Evolutionary conservation across 2,329 filamentous ascomycete species (phyloP), one percentile per base, ranked within the genome.

Genomic region (Fusarium palustre): DNA sequence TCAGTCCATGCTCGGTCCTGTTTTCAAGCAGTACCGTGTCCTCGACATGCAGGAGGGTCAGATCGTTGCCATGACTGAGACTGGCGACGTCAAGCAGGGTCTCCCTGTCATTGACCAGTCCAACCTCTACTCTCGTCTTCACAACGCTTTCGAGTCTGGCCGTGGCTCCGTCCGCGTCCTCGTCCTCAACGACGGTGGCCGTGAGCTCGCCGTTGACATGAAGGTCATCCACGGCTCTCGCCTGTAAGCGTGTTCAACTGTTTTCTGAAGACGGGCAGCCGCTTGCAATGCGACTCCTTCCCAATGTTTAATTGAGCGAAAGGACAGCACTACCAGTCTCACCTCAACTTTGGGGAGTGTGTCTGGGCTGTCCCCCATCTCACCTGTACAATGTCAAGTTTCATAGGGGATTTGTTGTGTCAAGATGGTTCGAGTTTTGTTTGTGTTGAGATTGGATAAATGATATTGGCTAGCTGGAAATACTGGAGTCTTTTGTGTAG

Each of bases 21-120:
- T 98, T 86, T 97, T 98, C 93, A 98, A 98, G 93, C 96, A 98
- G 89, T 99, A 99, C 91, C 94, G 96, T 79, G 95, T 99, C 80
- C 91, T 99, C 69, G 96, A 99, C 87, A 91, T 99, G 75, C 91
- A 94, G 82, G 92, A 97, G 74, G 94, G 88, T 76, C 76, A 90
- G 77, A 83, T 99, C 79, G 93, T 97, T 74, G 94, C 94, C 87
- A 98, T 99, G 94, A 99, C 96, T 80, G 96, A 99, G 91, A 93
- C 91, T 72, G 94, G 96, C 77, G 95, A 99, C 81, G 94, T 99
- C 87, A 98, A 98, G 92, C 94, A 97, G 85, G 90, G 88, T 76
- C 88, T 99, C 64, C 89, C 92, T 63, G 93, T 99, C 82, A 91
- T 97, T 81, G 93, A 97, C 86, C 96, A 99, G 89, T 96, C 92